These are phyloP conservation scores for Silene conica DNA, from an alignment of 148 eudicot species.

Conservation along the genomic window DNA sequence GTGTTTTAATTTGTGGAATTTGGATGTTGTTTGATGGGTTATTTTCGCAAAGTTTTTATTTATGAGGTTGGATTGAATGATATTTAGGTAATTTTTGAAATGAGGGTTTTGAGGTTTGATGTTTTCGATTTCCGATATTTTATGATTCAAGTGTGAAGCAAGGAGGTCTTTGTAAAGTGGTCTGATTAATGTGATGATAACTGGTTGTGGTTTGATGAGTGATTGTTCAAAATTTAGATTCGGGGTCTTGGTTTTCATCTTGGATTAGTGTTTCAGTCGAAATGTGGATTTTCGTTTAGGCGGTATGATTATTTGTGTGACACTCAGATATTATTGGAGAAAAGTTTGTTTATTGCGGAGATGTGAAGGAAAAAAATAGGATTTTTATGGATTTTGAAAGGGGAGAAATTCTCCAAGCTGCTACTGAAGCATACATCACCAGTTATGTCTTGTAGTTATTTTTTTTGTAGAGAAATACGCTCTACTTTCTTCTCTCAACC, in stretches of 20 bases:
- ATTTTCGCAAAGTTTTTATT: background rate
- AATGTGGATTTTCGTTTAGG: background rate
- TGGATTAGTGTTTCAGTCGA: background rate
- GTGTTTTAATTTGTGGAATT: background rate
- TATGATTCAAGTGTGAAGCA: background rate
- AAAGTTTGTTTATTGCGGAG: background rate
- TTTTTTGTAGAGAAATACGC: too few species aligned
- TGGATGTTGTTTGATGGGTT: background rate
- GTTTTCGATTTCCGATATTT: too few species aligned
- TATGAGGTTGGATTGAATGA: background rate
- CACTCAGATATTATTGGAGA: background rate
- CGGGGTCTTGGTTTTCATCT: background rate
- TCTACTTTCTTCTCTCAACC: too few species aligned
- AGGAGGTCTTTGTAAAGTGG: background rate
- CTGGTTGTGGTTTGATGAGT: constrained; percentile 2
- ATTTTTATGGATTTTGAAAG: background rate
- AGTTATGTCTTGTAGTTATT: background rate
- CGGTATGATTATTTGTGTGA: background rate
- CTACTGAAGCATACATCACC: constrained; percentile 14
- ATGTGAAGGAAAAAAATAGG: background rate
- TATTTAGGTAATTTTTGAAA: background rate
- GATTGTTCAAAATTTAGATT: background rate
- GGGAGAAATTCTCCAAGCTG: background rate
- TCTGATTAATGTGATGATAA: background rate
- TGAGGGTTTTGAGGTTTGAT: background rate